Base-by-base conservation (phyloP, 805 yeast species). In the Brettanomyces nanus region DNA sequence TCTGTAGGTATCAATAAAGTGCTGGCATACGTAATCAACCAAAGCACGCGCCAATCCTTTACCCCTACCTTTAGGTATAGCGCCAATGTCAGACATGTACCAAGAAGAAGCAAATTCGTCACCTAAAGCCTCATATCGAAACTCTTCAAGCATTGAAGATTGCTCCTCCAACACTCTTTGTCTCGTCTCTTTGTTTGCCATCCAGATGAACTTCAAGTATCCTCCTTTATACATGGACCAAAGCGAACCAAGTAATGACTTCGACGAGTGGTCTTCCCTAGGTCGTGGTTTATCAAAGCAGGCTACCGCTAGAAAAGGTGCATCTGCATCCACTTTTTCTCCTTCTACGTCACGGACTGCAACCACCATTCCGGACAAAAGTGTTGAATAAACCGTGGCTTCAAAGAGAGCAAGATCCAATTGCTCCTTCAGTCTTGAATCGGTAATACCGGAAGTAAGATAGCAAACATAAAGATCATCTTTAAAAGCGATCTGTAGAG, bases 31-130 rank as follows among this genome's bases (percentile, higher is more conserved):
- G 51, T 63, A 65, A 43, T 73, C 70, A 36, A 75, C 58, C 42
- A 76, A 59, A 42, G 65, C 58, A 50, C 73, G 63, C 26, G 78
- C 77, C 46, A 73, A 63, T 18, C 80, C 80, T 48, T 71, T 71
- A 37, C 82, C 81, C 50, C 77, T 62, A 59, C 76, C 76, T 29
- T 65, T 53, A 6, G 79, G 77, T 31, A 71, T 59, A 19, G 77
- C 73, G 30, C 80, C 80, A 37, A 76, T 62, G 51, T 76, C 80
- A 33, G 71, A 65, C 44, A 76, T 61, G 51, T 76, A 76, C 80
- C 81, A 76, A 37, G 73, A 56, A 31, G 61, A 52, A 32, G 55
- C 57, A 34, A 53, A 56, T 14, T 61, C 59, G 4, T 63, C 63
- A 19, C 66, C 65, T 36, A 76, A 54, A 13, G 69, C 69, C 15